phyloP scores from a whole-genome alignment of 352 stramenopile species.

The Phytophthora europaea region DNA sequence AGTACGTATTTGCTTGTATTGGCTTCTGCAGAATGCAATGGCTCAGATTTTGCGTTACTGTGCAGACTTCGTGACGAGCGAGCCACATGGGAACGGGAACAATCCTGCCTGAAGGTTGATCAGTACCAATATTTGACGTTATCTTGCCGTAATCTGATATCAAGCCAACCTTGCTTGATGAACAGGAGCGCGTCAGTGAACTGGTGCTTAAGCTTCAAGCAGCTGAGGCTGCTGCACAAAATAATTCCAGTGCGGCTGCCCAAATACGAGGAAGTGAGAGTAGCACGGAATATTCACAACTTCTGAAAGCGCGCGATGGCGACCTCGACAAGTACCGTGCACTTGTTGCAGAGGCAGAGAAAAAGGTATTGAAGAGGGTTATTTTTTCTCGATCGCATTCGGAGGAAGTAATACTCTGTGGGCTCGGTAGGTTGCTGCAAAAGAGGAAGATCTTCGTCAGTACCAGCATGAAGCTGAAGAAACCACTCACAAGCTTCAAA shows the following conservation, averaged over 20 bases:
- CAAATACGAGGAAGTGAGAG: slow-evolving; percentile 37
- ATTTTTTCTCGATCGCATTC: neutral
- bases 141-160: neutral
- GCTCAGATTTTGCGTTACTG: neutral
- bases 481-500: slow-evolving; percentile 53
- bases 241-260: slow-evolving; percentile 22
- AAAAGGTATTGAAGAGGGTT: slow-evolving; percentile 44
- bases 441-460: slow-evolving; percentile 55
- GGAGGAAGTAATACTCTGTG: neutral
- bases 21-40: neutral
- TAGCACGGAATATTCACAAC: slow-evolving; percentile 24
- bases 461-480: slow-evolving; percentile 60
- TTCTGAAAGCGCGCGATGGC: slow-evolving; percentile 56
- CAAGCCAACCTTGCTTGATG: neutral
- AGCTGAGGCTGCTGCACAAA: slow-evolving; percentile 52
- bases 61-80: slow-evolving; percentile 71
- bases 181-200: slow-evolving; percentile 60
- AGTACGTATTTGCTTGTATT: slow-evolving; percentile 39
- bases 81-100: slow-evolving; percentile 57
- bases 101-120: slow-evolving; percentile 54
- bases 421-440: slow-evolving; percentile 44
- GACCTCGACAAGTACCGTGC: slow-evolving; percentile 63
- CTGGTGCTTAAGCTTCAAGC: slow-evolving; percentile 68
- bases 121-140: neutral
- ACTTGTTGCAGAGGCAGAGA: slow-evolving; percentile 50